Percentiles rank a stretch among this genome's conserved stretches.
Evolutionary conservation across 495 filamentous ascomycete species (phyloP).

Genomic region (Daldinia loculata): DNA sequence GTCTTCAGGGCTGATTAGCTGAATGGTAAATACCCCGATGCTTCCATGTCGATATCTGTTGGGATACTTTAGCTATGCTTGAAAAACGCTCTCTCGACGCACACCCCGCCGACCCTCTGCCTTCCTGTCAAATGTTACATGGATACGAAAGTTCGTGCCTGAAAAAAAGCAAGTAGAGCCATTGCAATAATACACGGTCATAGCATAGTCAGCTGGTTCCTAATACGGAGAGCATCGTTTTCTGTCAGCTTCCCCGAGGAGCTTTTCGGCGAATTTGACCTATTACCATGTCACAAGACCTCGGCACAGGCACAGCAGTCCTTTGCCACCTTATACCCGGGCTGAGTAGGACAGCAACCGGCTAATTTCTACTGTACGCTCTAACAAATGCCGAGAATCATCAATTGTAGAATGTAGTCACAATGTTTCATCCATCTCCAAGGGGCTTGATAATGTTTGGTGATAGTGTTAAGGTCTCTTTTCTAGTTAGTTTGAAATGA

Average conservation of each 20-base stretch:
- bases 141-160: not conserved
- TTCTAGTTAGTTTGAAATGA: not conserved
- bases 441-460: not conserved
- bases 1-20: not conserved
- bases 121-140: not conserved
- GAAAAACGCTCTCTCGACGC: not conserved
- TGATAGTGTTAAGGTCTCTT: not conserved
- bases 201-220: not conserved
- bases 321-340: constrained; percentile 2
- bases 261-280: constrained; percentile 2
- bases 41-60: constrained; percentile 12
- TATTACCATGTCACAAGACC: not conserved
- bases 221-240: not conserved
- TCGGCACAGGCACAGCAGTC: not conserved
- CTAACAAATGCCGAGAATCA: not conserved
- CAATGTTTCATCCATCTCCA: not conserved
- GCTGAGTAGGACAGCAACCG: not conserved
- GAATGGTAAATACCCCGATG: not conserved
- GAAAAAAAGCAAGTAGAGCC: not conserved
- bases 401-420: not conserved
- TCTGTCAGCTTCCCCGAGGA: not conserved
- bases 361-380: not conserved
- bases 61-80: not conserved
- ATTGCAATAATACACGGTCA: not conserved
- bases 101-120: not conserved